Evolutionary conservation across 805 yeast genomes (phyloP), one percentile per base, ranked within the genome.

Genomic region (Wickerhamiella kurtzmanii): DNA sequence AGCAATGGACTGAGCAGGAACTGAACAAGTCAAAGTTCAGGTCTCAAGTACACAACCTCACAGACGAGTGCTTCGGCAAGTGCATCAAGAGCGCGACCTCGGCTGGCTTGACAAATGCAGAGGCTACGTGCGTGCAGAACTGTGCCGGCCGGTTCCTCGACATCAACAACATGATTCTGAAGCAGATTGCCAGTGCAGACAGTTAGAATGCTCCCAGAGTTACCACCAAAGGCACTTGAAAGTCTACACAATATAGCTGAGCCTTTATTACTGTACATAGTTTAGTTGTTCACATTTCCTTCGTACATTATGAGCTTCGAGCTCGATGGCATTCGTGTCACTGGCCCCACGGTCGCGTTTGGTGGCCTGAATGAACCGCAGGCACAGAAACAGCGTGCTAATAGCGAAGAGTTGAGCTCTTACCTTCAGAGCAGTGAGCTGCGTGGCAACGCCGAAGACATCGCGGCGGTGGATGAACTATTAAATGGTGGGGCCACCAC

Each of bases 11-110:
- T 43, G 94, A 86, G 60, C 67, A 80, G 13, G 96, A 88, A 66
- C 80, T 82, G 60, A 75, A 92, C 52, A 85, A 83, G 68, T 79
- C 89, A 47, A 85, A 86, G 66, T 84, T 88, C 25, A 95, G 56
- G n/a, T 43, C 52, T 48, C 63, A 94, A 32, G 82, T 88, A 50
- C 95, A 88, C 63, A 76, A 73, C 58, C 86, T 85, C 74, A 87
- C 96, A 22, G 88, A 86, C 60, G 72, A 80, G 71, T 88, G 97
- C 63, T 88, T 86, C 73, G 83, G 81, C 62, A 82, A 83, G 66
- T 88, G 97, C 64, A 74, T 86, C 45, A 66, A 68, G 43, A 61
- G 65, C 21, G 45, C 57, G 50, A 67, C 64, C 18, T 50, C 66
- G 3, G 57, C 56, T 41, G 62, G 75, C 44, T 68, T 87, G 53